Base-by-base conservation (phyloP, 345 rosid species). In the Abelmoschus esculentus region DNA sequence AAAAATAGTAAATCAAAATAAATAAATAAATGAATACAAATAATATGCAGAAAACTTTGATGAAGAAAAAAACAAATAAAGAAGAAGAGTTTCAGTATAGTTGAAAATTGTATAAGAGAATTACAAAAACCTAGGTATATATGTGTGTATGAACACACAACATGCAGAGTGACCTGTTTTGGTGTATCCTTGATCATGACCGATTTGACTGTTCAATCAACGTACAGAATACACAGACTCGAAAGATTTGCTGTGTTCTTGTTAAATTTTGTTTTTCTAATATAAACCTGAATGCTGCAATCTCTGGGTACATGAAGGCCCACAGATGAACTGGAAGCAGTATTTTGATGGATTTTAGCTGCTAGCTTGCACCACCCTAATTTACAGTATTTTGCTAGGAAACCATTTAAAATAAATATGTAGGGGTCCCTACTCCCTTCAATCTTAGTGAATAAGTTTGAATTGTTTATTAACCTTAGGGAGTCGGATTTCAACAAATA, bases 271-370 rank as follows among this genome's bases (percentile, higher is more conserved):
- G 26, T 22, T 47, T 47, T 36, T 61, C 15, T 11, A 38, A 19
- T 42, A 26, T 18, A 11, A 18, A 52, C 67, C 67, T 11, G 3
- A 63, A 64, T 36, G 40, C 40, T 36, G 40, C 40, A 36, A 36
- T 36, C 40, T 36, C 8, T 64, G 26, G 53, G 67, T 42, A 42
- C 53, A 42, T 2, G 53, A 64, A 42, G 67, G 53, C 53, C 67
- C 67, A 64, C 67, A 2, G 32, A 42, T 64, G 67, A 42, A 42
- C 67, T 63, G 67, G 67, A 63, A 11, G 10, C 38, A 60, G 44
- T 31, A 15, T 60, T 14, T 3, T 19, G 31, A 6, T 28, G 52
- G 67, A 40, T 2, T 42, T 36, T 36, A 6, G 40, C 40, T 36
- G 40, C 40, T 36, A 6, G 40, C 40, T 36, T 36, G 40, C 40